These are phyloP conservation scores for Casuarina equisetifolia DNA, from an alignment of 306 rosid genomes.

Conservation along the genomic window DNA sequence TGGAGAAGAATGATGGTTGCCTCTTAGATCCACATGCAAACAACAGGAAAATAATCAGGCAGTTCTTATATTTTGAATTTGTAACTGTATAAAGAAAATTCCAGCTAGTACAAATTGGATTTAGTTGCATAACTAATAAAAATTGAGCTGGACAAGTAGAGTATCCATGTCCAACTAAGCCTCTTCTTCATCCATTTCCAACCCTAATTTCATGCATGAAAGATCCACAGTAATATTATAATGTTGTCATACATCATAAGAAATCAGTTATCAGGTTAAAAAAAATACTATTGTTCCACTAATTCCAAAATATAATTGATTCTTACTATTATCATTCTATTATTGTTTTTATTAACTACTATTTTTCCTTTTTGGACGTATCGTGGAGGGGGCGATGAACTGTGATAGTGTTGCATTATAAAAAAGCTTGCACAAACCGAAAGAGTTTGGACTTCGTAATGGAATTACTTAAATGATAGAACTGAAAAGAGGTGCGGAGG, in stretches of 20 bases:
- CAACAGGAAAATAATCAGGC: neutral
- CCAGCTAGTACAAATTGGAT: neutral
- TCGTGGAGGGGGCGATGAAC: neutral
- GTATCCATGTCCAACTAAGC: neutral
- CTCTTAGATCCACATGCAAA: neutral
- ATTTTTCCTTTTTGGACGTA: neutral
- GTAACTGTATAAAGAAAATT: neutral
- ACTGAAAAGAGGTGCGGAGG: constrained; percentile 67
- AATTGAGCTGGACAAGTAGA: neutral
- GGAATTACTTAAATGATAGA: constrained; percentile 60
- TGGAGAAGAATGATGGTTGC: neutral
- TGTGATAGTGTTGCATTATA: neutral
- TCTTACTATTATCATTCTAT: neutral
- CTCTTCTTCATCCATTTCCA: neutral
- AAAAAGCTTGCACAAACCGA: neutral
- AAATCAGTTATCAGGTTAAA: neutral
- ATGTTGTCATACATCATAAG: neutral
- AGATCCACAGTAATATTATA: neutral
- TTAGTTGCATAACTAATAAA: neutral
- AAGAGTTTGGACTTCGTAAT: constrained; percentile 14
- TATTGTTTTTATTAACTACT: too few species aligned
- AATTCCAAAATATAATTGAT: neutral
- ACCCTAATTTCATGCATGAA: neutral
- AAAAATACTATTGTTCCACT: neutral
- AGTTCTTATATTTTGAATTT: neutral